phyloP scores from a whole-genome alignment of 2,329 filamentous ascomycete genomes.

The Ophiosphaerella korrae region DNA sequence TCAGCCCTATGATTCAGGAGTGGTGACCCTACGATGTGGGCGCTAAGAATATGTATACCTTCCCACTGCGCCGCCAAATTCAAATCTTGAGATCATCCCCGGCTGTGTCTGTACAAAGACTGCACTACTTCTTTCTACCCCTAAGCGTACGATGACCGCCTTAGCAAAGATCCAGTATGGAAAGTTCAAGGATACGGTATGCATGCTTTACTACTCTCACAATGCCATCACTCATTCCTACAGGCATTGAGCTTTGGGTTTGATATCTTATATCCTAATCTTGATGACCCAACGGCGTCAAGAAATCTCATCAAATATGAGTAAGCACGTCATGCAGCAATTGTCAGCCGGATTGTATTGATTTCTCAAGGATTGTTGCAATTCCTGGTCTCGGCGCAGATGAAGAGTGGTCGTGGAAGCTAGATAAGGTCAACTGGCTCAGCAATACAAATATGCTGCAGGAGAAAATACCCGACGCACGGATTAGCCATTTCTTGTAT shows the following conservation, averaged over 20 bases:
- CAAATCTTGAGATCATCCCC: background rate
- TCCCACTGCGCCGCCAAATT: background rate
- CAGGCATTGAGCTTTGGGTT: background rate
- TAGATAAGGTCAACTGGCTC: constrained; percentile 34
- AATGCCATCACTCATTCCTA: too few species aligned
- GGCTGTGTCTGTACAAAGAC: background rate
- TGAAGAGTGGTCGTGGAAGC: constrained; percentile 36
- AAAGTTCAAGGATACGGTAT: background rate
- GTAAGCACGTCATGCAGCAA: background rate
- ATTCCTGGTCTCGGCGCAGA: constrained; percentile 38
- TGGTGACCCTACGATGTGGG: background rate
- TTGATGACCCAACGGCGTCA: background rate
- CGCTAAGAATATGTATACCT: background rate
- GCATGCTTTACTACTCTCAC: too few species aligned
- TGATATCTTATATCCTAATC: background rate
- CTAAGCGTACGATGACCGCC: background rate
- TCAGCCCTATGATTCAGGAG: background rate
- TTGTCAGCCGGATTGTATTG: background rate
- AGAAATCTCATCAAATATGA: background rate
- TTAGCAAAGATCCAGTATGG: background rate
- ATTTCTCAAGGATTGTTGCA: constrained; percentile 30
- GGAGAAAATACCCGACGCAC: constrained; percentile 28
- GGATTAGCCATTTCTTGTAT: constrained; percentile 38
- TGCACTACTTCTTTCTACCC: too few species aligned
- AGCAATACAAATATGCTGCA: constrained; percentile 36